These are phyloP conservation scores for Phytophthora sojae DNA, from an alignment of 352 stramenopile genomes.

Conservation along the genomic window DNA sequence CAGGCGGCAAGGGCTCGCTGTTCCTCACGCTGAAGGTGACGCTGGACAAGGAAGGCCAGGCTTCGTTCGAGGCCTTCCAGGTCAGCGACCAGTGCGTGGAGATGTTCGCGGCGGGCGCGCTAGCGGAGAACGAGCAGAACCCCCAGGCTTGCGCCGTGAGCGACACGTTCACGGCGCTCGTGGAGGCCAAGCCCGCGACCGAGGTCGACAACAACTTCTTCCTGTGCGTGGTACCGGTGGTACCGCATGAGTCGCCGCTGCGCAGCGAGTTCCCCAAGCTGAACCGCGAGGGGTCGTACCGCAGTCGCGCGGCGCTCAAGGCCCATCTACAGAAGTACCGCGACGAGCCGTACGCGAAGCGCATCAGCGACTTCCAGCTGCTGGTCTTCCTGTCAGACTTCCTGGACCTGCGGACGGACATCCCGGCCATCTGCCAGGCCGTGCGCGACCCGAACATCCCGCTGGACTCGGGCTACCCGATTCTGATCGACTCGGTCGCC, in stretches of 20 bases:
- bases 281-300: slow-evolving; percentile 89
- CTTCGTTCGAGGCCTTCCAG: slow-evolving; percentile 97
- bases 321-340: slow-evolving; percentile 86
- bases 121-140: slow-evolving; percentile 91
- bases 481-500: slow-evolving; percentile 96
- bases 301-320: slow-evolving; percentile 93
- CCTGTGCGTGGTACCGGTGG: slow-evolving; percentile 96
- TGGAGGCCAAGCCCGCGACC: slow-evolving; percentile 93
- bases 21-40: slow-evolving; percentile 98
- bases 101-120: slow-evolving; percentile 96
- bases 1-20: slow-evolving; percentile 92
- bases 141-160: slow-evolving; percentile 93
- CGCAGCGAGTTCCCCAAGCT: slow-evolving; percentile 94
- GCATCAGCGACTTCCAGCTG: slow-evolving; percentile 97
- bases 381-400: slow-evolving; percentile 96
- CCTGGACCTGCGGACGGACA: slow-evolving; percentile 92
- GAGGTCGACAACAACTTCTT: slow-evolving; percentile 99
- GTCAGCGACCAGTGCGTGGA: slow-evolving; percentile 97
- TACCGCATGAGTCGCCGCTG: slow-evolving; percentile 93
- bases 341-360: slow-evolving; percentile 80
- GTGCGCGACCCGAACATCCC: slow-evolving; percentile 88
- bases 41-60: slow-evolving; percentile 93
- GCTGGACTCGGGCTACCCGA: slow-evolving; percentile 96
- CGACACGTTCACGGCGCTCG: slow-evolving; percentile 97
- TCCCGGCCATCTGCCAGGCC: slow-evolving; percentile 93